Evolutionary conservation across 2,329 filamentous ascomycete genomes (phyloP).

Genomic region (Dothiorella sarmentorum): DNA sequence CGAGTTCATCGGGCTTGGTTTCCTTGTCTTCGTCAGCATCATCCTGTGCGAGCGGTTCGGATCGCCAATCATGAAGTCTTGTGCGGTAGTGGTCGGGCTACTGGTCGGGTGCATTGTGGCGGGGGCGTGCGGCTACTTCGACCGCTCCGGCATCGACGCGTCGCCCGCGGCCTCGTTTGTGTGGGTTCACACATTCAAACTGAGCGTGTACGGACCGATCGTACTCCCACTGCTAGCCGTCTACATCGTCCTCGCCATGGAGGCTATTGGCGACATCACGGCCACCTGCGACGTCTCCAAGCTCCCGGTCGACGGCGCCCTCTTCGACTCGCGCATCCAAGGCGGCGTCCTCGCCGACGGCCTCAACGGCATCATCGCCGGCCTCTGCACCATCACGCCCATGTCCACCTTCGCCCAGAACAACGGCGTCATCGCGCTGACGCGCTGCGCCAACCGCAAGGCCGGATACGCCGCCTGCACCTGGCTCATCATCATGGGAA

Average conservation of each 20-base stretch:
- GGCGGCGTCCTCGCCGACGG: slow-evolving; percentile 77
- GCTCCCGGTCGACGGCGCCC: slow-evolving; percentile 67
- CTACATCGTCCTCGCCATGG: slow-evolving; percentile 69
- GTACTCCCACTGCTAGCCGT: slow-evolving; percentile 65
- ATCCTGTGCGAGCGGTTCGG: slow-evolving; percentile 79
- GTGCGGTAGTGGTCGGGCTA: slow-evolving; percentile 70
- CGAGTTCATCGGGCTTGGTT: slow-evolving; percentile 75
- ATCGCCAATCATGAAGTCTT: slow-evolving; percentile 79
- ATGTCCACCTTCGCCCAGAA: slow-evolving; percentile 82
- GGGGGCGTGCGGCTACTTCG: slow-evolving; percentile 74
- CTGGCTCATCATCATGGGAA: slow-evolving; percentile 75
- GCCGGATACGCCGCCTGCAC: slow-evolving; percentile 75
- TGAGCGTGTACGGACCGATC: slow-evolving; percentile 68
- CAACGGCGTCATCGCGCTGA: slow-evolving; percentile 80
- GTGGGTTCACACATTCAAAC: slow-evolving; percentile 74
- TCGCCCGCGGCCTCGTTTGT: slow-evolving; percentile 72
- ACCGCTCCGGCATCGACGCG: slow-evolving; percentile 64
- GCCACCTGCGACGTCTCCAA: slow-evolving; percentile 78
- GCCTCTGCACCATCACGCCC: slow-evolving; percentile 74
- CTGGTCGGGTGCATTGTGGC: slow-evolving; percentile 76
- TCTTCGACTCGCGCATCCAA: slow-evolving; percentile 75
- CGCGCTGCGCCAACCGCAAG: slow-evolving; percentile 74
- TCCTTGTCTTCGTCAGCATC: slow-evolving; percentile 75
- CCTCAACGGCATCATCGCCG: slow-evolving; percentile 69
- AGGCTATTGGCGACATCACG: slow-evolving; percentile 74